Evolutionary conservation across 2,329 filamentous ascomycete genomes (phyloP), one percentile per base, ranked within the genome.

Genomic region (Fusarium poae): DNA sequence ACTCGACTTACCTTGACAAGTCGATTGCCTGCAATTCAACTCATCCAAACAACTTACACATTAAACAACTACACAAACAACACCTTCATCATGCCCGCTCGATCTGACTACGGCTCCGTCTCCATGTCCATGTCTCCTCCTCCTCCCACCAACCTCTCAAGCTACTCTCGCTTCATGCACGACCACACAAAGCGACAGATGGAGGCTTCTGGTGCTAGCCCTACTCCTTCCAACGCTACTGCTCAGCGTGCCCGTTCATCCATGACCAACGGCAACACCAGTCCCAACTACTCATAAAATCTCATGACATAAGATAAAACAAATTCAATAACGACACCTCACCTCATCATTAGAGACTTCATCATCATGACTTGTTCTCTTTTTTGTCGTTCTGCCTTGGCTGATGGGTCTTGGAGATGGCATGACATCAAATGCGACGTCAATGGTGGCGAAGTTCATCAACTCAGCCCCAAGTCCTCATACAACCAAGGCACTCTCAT

Each of bases 121-220:
- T 73, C 75, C 67, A 77, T 81, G 51, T 78, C 80, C 60, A 65
- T 72, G 62, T 81, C 79, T 55, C 76, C 78, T 25, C 75, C 79
- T 71, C 79, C 80, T 52, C 80, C 79, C 13, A 81, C 82, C 45
- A 84, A 84, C 68, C 82, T 86, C 67, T 84, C 84, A 8, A 85
- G 77, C 51, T 91, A 91, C 71, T 80, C 88, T 16, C 84, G 83
- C 62, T 86, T 82, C 58, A 91, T 91, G 85, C 86, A 88, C 74
- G 82, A 85, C 56, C 87, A 91, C 79, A 91, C 88, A 65, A 89
- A 88, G 81, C 82, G 84, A 57, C 88, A 89, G 76, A 89, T 91
- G 86, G 87, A 90, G 65, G 81, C 82, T 6, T 81, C 82, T 13
- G 81, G 84, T 2, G 72, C 74, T 27, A 65, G 62, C 32, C 59